These are phyloP conservation scores for Kwoniella sp. DNA, from an alignment of 768 basidiomycete species.

Conservation along the genomic window DNA sequence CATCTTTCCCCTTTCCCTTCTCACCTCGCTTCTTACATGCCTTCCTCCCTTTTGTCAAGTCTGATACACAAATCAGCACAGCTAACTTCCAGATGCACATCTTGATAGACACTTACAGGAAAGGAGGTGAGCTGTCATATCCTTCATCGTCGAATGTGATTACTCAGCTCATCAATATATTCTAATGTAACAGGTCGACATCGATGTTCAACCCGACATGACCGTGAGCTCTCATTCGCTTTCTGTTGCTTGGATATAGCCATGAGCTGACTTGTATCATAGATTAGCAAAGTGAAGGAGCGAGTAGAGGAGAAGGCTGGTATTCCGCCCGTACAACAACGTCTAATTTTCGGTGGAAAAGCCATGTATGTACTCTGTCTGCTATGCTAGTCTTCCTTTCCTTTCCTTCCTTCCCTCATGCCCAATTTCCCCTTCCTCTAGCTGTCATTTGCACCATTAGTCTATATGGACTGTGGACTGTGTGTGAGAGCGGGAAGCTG, in stretches of 20 bases:
- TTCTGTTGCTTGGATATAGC: too few species aligned
- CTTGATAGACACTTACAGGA: conserved; percentile 81
- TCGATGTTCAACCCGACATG: conserved; percentile 89
- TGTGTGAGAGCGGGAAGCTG: too few species aligned
- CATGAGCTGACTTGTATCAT: conserved; percentile 10
- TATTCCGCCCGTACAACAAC: conserved; percentile 93
- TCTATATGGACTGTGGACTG: too few species aligned
- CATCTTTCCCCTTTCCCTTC: conserved; percentile 11
- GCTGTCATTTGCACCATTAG: too few species aligned
- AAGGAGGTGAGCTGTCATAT: conserved; percentile 70
- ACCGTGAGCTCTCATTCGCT: conserved; percentile 62
- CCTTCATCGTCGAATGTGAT: background rate
- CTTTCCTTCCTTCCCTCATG: too few species aligned
- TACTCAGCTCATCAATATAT: background rate
- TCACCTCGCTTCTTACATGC: background rate
- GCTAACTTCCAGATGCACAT: background rate
- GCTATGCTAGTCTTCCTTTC: too few species aligned
- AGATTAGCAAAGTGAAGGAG: conserved; percentile 95
- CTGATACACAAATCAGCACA: background rate
- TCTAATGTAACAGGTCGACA: conserved; percentile 68
- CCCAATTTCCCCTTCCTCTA: too few species aligned
- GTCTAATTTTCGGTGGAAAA: conserved; percentile 86
- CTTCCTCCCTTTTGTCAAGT: background rate
- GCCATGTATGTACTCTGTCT: conserved; percentile 69
- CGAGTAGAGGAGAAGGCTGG: conserved; percentile 98